Evolutionary conservation across 2,329 filamentous ascomycete genomes (phyloP).

Genomic region (Colletotrichum limetticola): DNA sequence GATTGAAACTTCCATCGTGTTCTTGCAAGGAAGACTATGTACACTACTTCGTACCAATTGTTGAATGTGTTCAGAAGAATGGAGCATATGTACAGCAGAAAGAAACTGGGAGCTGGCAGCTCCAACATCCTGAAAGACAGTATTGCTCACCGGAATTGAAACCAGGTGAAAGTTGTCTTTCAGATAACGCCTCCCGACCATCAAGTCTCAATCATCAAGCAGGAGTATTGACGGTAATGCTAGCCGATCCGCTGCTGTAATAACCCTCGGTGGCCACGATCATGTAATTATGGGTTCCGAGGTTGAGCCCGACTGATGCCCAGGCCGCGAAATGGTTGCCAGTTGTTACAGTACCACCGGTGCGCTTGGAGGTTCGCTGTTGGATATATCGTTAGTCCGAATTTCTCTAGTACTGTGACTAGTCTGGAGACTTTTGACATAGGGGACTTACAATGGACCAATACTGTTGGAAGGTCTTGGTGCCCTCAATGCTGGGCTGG

Average conservation of each 20-base stretch:
- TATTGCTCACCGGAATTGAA: neutral
- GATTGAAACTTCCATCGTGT: neutral
- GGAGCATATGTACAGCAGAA: neutral
- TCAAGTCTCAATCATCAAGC: neutral
- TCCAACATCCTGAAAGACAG: neutral
- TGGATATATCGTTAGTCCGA: neutral
- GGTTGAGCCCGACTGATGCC: constrained; percentile 55
- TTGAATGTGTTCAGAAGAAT: neutral
- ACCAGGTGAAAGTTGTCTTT: neutral
- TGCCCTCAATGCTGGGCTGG: constrained; percentile 59
- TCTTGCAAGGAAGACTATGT: neutral
- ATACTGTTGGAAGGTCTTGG: constrained; percentile 60
- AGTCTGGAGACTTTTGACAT: too few species aligned
- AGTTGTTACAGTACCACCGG: constrained; percentile 60
- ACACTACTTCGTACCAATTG: neutral
- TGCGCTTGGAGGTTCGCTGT: constrained; percentile 50
- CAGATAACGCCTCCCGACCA: neutral
- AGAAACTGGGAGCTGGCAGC: neutral
- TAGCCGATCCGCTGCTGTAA: constrained; percentile 21
- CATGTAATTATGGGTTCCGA: constrained; percentile 63
- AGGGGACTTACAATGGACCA: constrained; percentile 46
- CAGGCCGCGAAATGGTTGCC: constrained; percentile 65
- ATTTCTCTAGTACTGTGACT: neutral
- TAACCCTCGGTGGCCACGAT: constrained; percentile 58
- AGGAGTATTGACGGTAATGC: constrained; percentile 9